Base-by-base conservation (phyloP, 345 rosid genomes). In the Abelmoschus esculentus region DNA sequence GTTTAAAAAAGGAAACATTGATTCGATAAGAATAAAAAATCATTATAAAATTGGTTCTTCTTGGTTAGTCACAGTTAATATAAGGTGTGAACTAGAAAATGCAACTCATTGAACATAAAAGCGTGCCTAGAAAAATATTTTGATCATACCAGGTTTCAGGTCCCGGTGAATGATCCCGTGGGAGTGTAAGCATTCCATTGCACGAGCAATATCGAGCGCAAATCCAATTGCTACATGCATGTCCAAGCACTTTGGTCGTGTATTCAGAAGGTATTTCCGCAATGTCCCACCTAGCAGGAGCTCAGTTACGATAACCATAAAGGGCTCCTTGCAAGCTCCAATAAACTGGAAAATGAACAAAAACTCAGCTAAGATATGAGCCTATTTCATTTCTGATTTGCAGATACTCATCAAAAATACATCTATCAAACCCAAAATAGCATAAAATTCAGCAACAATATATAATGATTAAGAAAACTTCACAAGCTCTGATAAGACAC, bases 111-210 rank as follows among this genome's bases (percentile, higher is more conserved):
- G 6, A 8, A 26, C 69, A 58, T 58, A 55, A 29, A 56, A 14
- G 69, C 42, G 4, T 34, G 31, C 46, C 26, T 44, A 17, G 13
- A 11, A 7, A 22, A 26, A 10, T 7, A 22, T 54, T 18, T n/a
- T 31, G 12, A 58, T 28, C 72, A 42, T 90, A 95, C 99, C 99
- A 52, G 99, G 99, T 80, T 95, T 95, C 50, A 95, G 83, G 83
- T 95, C 99, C 7, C 99, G 91, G 70, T 95, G 99, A 67, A 91
- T 95, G 81, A 95, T 91, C 67, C 99, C 99, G 56, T 95, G 98
- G 10, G 92, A 81, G 72, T 95, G 99, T 73, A 95, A 76, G 80
- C 99, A 95, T 71, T 95, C 99, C 98, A 91, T 91, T 3, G 99
- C 99, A n/a, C 97, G 93, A 73, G 97, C 97, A 76, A 95, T 91